Base-by-base conservation (phyloP, 208 protist genomes). In the Tetramitus jugosus region DNA sequence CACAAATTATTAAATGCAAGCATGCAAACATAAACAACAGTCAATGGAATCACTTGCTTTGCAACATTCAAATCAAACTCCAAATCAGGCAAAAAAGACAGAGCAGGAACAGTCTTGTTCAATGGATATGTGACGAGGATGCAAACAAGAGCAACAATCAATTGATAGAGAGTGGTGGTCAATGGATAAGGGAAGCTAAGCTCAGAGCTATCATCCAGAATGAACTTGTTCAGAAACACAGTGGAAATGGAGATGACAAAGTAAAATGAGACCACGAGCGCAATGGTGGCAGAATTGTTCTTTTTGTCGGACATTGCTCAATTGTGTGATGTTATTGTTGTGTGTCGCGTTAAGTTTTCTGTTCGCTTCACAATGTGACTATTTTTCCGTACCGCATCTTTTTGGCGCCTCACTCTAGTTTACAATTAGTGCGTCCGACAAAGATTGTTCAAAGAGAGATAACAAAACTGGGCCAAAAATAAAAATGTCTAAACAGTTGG, bases 1-100 rank as follows among this genome's bases (percentile, higher is more conserved):
- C 88, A 91, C 20, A 91, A 76, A 71, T 92, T 92, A 77, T 92
- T 92, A 42, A 90, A 86, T 53, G 77, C 79, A 31, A 92, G 67
- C 88, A 91, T 91, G n/a, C 61, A 23, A 6, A 86, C 76, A 69
- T 84, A 90, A n/a, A 90, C 40, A 14, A 79, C 26, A 13, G 85
- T 82, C 1, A 92, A 67, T n/a, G 89, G 88, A 17, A 87, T 3
- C 13, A 89, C 64, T 60, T 81, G 77, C 17, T 69, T 13, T 10
- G 80, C 80, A 1, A 60, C 84, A 33, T 69, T 33, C 7, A 60
- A 14, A 35, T 82, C 79, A 39, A 89, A 85, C 40, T 87, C 83
- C 69, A 53, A 76, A 61, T 76, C 46, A 17, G 37, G 71, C 17
- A 64, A 62, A 61, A 46, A 29, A 31, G 43, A 17, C n/a, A 42